Evolutionary conservation across 2,329 filamentous ascomycete species (phyloP), one percentile per base, ranked within the genome.

Genomic region (Coleophoma crateriformis): DNA sequence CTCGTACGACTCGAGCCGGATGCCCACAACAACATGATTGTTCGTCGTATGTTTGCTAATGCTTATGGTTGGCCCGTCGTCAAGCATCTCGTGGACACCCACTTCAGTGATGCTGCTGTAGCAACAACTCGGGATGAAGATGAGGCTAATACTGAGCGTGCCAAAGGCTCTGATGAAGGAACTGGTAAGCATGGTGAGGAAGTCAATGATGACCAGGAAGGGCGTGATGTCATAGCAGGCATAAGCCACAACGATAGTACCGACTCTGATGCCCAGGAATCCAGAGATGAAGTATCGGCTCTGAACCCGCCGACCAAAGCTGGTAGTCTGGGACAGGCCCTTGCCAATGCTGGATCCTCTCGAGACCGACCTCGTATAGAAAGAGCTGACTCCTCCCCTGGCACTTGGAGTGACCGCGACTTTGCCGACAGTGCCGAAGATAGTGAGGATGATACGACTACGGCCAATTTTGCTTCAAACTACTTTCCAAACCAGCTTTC

Each of bases 21-120:
- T 68, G 94, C 94, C 0, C 94, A 99, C 71, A 99, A 99, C 69
- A 99, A 99, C 67, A 95, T 99, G 58, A 87, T 97, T 52, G 94
- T 99, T 20, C 86, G 94, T 14, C 85, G 94, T 49, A 95, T 90
- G 85, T 99, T 99, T 66, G 86, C 90, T 50, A 99, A 99, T 63
- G 94, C 94, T 0, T 95, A 95, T 61, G 94, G 94, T 2, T 99
- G 94, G 94, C 94, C 94, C 0, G 94, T 99, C 1, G 75, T 97
- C 45, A 91, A 96, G 69, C 94, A 99, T 68, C 72, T 97, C 17
- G 92, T 94, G 47, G 91, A 97, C 61, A 90, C 90, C 0, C 94
- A 99, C 69, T 99, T 99, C 65, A 87, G 84, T 48, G 87, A 95
- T 63, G 84, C 82, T 1, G 79, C 79, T 44, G 71, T 77, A 1